phyloP scores from a whole-genome alignment of 2,329 filamentous ascomycete species.

The Botryotinia globosa region DNA sequence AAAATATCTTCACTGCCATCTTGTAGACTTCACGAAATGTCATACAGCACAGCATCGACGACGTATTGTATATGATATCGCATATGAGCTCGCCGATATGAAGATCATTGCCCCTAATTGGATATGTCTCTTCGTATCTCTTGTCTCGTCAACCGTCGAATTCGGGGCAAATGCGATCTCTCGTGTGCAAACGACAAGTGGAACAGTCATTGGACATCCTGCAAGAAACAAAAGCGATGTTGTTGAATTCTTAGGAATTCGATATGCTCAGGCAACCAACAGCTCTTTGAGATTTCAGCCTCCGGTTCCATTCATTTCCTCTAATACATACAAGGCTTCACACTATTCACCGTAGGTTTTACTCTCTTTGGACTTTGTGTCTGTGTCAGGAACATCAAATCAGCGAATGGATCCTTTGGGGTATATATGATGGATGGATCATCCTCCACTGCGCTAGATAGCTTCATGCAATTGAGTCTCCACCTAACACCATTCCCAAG shows the following conservation, averaged over 20 bases:
- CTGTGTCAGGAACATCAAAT: neutral
- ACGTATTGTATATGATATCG: neutral
- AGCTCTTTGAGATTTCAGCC: constrained; percentile 41
- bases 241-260: constrained; percentile 42
- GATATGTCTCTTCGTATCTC: neutral
- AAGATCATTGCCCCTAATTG: neutral
- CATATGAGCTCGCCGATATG: neutral
- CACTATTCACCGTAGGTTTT: neutral
- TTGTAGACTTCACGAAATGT: neutral
- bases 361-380: neutral
- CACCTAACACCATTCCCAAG: constrained; percentile 4
- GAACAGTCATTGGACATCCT: constrained; percentile 32
- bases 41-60: neutral
- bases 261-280: constrained; percentile 42
- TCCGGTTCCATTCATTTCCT: constrained; percentile 18
- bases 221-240: constrained; percentile 28
- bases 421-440: neutral
- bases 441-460: too few species aligned
- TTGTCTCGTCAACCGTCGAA: neutral
- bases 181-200: constrained; percentile 31
- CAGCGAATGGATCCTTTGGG: neutral
- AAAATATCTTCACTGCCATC: neutral
- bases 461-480: neutral
- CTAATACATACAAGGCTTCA: neutral
- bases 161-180: too few species aligned